Evolutionary conservation across 2,329 filamentous ascomycete species (phyloP).

Genomic region (Didymella exigua): DNA sequence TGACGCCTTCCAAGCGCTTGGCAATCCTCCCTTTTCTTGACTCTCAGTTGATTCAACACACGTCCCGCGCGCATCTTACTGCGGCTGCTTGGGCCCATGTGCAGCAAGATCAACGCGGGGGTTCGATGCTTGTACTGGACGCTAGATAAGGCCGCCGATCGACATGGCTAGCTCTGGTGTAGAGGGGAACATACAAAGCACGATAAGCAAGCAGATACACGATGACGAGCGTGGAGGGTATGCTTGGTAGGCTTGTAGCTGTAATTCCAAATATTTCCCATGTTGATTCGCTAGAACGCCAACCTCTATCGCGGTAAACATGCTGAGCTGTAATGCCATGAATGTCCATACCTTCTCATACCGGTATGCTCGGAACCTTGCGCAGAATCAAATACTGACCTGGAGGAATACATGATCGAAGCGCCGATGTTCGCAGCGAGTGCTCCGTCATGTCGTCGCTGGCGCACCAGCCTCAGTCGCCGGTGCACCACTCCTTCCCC

Average conservation of each 20-base stretch:
- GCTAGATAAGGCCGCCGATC: no score
- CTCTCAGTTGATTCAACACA: no score
- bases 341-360: neutral
- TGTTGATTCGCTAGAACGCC: neutral
- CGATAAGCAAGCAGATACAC: neutral
- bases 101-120: neutral
- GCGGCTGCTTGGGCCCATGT: no score
- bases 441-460: neutral
- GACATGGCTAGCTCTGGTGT: no score
- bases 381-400: neutral
- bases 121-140: neutral
- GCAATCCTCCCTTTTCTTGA: neutral
- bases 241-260: neutral
- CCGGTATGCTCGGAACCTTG: neutral
- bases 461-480: neutral
- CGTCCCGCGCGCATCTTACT: no score
- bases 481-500: conserved; percentile 40
- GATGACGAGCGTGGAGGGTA: neutral
- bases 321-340: neutral
- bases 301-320: neutral
- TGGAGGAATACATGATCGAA: neutral
- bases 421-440: neutral
- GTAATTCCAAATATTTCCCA: neutral
- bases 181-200: neutral
- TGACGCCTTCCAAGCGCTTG: neutral